Conservation (phyloP, 108 stramenopile genomes). For the Halocafeteria seosinensis region DNA sequence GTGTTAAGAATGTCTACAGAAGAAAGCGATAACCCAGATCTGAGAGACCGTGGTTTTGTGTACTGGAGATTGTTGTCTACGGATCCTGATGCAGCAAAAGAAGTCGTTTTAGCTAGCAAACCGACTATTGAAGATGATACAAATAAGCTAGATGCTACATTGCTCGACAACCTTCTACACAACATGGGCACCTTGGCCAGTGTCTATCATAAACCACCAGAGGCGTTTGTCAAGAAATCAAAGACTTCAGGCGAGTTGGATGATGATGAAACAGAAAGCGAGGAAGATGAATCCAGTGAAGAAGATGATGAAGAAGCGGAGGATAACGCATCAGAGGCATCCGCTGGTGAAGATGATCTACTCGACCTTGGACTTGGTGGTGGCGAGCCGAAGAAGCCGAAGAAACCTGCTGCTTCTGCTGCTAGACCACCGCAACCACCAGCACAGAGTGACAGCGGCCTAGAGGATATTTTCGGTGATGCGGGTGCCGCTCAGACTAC, state of each 20-base stretch:
- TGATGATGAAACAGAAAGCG: slow-evolving; percentile 32
- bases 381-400: no score
- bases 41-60: slow-evolving; percentile 91
- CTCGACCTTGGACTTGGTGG: slow-evolving; percentile 52
- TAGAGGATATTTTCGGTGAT: slow-evolving; percentile 38
- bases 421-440: slow-evolving; percentile 8
- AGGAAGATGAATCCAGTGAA: no score
- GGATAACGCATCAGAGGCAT: slow-evolving; percentile 30
- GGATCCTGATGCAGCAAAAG: slow-evolving; percentile 91
- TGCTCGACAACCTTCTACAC: slow-evolving; percentile 68
- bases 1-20: slow-evolving; percentile 96
- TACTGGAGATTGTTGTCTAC: slow-evolving; percentile 92
- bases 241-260: no score
- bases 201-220: slow-evolving; percentile 96
- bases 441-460: slow-evolving; percentile 14
- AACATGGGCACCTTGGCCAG: slow-evolving; percentile 80
- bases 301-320: slow-evolving; percentile 57
- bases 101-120: slow-evolving; percentile 89
- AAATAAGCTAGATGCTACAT: slow-evolving; percentile 62
- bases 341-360: slow-evolving; percentile 47
- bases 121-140: slow-evolving; percentile 97
- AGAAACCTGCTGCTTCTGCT: slow-evolving; percentile 7
- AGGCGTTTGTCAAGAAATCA: slow-evolving; percentile 78
- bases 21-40: slow-evolving; percentile 91
- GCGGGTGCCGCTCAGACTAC: no score